These are phyloP conservation scores for Graphilbum ipis-grandicollis DNA, from an alignment of 2,329 filamentous ascomycete genomes.

Conservation along the genomic window DNA sequence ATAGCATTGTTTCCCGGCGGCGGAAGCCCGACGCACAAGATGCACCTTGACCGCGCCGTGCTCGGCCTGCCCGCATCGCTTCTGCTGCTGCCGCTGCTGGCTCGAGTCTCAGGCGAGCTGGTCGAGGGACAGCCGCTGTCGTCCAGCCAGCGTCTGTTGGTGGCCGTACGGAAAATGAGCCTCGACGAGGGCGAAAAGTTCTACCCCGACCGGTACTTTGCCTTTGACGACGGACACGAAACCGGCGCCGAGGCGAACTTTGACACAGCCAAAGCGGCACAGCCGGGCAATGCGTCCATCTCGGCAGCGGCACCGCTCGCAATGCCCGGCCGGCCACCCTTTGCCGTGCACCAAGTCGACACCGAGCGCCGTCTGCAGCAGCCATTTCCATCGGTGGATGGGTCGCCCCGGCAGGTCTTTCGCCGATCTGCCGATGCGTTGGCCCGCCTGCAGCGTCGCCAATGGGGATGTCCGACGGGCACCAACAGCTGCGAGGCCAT, in stretches of 20 bases:
- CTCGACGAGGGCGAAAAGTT: constrained; percentile 58
- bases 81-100: constrained; percentile 19
- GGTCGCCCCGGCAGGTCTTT: constrained; percentile 14
- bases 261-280: no score
- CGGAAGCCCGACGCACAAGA: no score
- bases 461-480: constrained; percentile 47
- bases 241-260: background rate
- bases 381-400: no score
- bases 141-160: constrained; percentile 21
- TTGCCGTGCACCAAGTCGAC: constrained; percentile 26
- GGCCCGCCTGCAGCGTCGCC: constrained; percentile 33
- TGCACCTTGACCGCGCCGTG: background rate
- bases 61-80: background rate
- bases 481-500: constrained; percentile 49
- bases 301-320: background rate
- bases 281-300: background rate
- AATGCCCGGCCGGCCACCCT: constrained; percentile 27
- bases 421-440: constrained; percentile 28
- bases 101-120: constrained; percentile 20
- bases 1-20: no score
- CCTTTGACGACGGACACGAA: constrained; percentile 14
- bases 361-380: background rate
- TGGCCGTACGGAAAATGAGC: constrained; percentile 56
- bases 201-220: constrained; percentile 46
- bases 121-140: constrained; percentile 7